Conservation (phyloP, 148 eudicot species). For the Agrostemma githago region DNA sequence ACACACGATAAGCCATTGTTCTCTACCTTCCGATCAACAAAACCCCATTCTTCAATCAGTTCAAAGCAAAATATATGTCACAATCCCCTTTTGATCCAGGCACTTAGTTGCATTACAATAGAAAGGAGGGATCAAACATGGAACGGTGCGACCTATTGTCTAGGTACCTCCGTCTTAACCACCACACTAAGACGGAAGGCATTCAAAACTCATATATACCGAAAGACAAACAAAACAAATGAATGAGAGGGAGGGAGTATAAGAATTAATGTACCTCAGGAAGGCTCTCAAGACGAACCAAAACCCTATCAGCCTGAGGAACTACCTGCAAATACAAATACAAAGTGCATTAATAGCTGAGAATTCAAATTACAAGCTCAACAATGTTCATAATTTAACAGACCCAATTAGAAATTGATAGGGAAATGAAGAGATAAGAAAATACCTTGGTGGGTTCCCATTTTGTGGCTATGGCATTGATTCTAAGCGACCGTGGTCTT, state of each 20-base stretch:
- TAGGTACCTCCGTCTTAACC: too few relatives aligned
- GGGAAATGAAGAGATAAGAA: neutral
- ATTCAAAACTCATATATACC: neutral
- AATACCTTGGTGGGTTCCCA: constrained; percentile 76
- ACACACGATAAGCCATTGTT: too few relatives aligned
- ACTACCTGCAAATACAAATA: constrained; percentile 42
- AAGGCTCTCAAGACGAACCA: constrained; percentile 73
- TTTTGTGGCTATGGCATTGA: constrained; percentile 54
- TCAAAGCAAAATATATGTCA: too few relatives aligned
- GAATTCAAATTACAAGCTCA: neutral
- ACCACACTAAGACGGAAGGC: neutral
- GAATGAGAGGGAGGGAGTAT: neutral
- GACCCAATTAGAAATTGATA: neutral
- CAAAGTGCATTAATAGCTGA: neutral
- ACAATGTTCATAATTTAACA: neutral
- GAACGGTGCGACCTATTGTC: too few relatives aligned
- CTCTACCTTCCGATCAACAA: too few relatives aligned
- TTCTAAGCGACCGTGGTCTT: constrained; percentile 38
- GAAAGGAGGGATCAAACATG: too few relatives aligned
- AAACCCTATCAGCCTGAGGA: constrained; percentile 86
- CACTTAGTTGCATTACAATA: too few relatives aligned
- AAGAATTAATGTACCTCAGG: constrained; percentile 50
- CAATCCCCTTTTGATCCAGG: too few relatives aligned
- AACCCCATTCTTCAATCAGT: too few relatives aligned
- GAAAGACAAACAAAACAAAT: neutral